These are phyloP conservation scores for Edaphochlamys debaryana DNA, from an alignment of 139 green algal species.

Conservation along the genomic window DNA sequence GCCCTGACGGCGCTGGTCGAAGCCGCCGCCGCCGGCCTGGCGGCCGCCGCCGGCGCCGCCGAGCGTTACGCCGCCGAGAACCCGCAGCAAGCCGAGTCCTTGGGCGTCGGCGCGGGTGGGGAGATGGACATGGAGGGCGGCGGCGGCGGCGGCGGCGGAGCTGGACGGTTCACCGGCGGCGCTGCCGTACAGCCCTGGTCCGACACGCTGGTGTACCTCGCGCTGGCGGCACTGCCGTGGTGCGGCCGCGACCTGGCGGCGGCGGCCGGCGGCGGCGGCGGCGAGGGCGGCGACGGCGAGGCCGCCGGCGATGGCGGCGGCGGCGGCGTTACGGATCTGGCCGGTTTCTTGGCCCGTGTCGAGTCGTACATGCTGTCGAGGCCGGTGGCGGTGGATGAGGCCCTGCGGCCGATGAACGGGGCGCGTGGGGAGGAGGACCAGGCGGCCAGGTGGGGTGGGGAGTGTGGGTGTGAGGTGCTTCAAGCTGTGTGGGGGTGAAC, in stretches of 20 bases:
- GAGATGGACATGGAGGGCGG: not conserved
- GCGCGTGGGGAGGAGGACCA: slow-evolving; percentile 39
- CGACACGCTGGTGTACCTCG: slow-evolving; percentile 76
- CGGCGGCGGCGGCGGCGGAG: not conserved
- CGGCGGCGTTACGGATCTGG: slow-evolving; percentile 20
- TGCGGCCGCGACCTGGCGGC: slow-evolving; percentile 67
- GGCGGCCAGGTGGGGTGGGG: slow-evolving; percentile 25
- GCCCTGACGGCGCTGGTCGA: slow-evolving; percentile 64
- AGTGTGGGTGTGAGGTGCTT: not conserved
- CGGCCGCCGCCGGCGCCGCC: not conserved
- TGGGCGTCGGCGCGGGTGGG: too few relatives aligned
- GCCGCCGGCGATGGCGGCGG: not conserved
- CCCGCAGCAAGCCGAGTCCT: too few relatives aligned
- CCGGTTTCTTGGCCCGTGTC: slow-evolving; percentile 28
- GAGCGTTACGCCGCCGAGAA: not conserved
- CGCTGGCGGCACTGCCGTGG: slow-evolving; percentile 78
- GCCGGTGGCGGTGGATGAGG: slow-evolving; percentile 43
- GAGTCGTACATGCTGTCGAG: slow-evolving; percentile 71
- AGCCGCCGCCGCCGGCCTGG: slow-evolving; percentile 12
- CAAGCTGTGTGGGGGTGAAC: not conserved
- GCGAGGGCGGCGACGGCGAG: slow-evolving; percentile 15
- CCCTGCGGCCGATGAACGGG: slow-evolving; percentile 65
- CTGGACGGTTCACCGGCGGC: slow-evolving; percentile 33
- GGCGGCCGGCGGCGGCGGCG: slow-evolving; percentile 21
- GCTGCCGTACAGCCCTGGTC: slow-evolving; percentile 81